Conservation (phyloP, 2,329 filamentous ascomycete genomes). For the Hymenoscyphus scutula region DNA sequence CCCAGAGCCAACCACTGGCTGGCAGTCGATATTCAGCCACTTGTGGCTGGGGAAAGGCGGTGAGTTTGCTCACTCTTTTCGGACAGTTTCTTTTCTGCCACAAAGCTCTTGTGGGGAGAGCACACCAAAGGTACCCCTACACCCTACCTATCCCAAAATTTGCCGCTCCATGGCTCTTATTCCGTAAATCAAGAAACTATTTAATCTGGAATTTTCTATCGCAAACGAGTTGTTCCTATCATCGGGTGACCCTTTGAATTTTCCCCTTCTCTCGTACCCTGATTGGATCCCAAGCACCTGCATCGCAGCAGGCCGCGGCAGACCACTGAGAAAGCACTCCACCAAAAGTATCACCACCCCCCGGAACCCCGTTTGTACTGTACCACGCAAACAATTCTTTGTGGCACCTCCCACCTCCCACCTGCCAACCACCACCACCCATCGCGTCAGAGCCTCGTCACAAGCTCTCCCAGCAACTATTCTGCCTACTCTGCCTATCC, state of each 20-base stretch:
- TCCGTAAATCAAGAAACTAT: not conserved
- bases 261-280: not conserved
- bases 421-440: too few relatives aligned
- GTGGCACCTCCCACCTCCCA: not conserved
- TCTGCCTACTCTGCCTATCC: too few relatives aligned
- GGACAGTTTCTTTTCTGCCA: too few relatives aligned
- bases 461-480: not conserved
- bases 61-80: too few relatives aligned
- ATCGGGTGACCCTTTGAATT: not conserved
- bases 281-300: not conserved
- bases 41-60: not conserved
- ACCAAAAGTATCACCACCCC: not conserved
- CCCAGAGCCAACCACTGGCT: too few relatives aligned
- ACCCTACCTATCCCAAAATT: too few relatives aligned
- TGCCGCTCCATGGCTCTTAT: too few relatives aligned
- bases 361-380: too few relatives aligned
- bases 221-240: not conserved
- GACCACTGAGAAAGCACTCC: not conserved
- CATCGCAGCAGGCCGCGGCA: not conserved
- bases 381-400: not conserved
- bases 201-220: not conserved
- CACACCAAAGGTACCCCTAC: too few relatives aligned
- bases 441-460: slow-evolving; percentile 2
- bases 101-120: too few relatives aligned
- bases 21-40: too few relatives aligned